Evolutionary conservation across 139 green algal species (phyloP).

Genomic region (Micromonas pusilla): DNA sequence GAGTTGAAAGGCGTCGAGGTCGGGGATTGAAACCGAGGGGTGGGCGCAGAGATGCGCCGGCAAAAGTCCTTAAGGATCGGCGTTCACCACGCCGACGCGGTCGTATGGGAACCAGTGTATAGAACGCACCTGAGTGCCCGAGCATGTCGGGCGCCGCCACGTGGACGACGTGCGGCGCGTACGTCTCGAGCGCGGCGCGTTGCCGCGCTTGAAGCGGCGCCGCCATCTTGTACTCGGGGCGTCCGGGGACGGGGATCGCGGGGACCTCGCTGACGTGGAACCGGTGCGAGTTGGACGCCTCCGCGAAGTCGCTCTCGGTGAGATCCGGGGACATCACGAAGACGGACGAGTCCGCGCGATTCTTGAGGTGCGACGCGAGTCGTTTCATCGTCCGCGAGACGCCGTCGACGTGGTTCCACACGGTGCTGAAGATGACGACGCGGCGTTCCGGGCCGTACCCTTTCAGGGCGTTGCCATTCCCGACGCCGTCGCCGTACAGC

Average conservation of each 20-base stretch:
- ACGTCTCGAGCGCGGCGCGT: neutral
- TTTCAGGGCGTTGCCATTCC: neutral
- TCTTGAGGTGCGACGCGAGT: neutral
- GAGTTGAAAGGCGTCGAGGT: too few species aligned
- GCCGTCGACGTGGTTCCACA: constrained; percentile 23
- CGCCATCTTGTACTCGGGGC: constrained; percentile 20
- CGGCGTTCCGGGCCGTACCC: neutral
- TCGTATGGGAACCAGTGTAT: too few species aligned
- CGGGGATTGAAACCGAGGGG: too few species aligned
- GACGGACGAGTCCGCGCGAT: neutral
- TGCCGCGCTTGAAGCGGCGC: constrained; percentile 7
- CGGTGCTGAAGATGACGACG: constrained; percentile 7
- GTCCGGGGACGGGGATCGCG: neutral
- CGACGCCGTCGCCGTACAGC: too few species aligned
- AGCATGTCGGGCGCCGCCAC: constrained; percentile 18
- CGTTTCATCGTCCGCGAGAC: constrained; percentile 23
- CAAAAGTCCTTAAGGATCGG: too few species aligned
- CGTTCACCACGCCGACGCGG: too few species aligned
- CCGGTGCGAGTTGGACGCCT: neutral
- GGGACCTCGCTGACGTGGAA: constrained; percentile 1
- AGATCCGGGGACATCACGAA: constrained; percentile 13
- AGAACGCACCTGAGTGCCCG: too few species aligned
- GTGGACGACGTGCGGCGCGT: constrained; percentile 12
- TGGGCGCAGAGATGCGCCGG: too few species aligned
- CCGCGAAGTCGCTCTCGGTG: neutral